Conservation (phyloP, 2,329 filamentous ascomycete species). For the Blastomyces silverae region DNA sequence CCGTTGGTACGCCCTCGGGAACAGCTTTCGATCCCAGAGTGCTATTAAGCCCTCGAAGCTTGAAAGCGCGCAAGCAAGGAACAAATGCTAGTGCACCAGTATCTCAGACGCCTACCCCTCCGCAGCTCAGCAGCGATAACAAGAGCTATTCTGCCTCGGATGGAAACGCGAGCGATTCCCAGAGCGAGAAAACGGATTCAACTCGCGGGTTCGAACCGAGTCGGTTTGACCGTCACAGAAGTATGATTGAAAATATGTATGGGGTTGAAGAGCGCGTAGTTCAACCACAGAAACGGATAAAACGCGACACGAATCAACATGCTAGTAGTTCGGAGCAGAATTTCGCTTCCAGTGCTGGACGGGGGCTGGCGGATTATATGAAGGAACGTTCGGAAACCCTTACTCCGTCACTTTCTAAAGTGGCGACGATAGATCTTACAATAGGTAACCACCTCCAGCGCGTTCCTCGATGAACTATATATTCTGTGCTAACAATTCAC, state of each 20-base stretch:
- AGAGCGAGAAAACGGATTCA: slow-evolving; percentile 6
- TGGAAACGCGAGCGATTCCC: slow-evolving; percentile 8
- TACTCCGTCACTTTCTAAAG: slow-evolving; percentile 46
- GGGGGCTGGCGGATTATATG: slow-evolving; percentile 59
- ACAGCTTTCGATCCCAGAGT: slow-evolving; percentile 19
- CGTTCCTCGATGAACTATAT: not conserved
- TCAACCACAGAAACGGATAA: slow-evolving; percentile 60
- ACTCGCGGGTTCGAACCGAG: not conserved
- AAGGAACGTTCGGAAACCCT: slow-evolving; percentile 51
- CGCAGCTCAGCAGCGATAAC: not conserved
- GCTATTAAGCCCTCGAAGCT: slow-evolving; percentile 22
- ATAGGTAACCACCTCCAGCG: slow-evolving; percentile 25
- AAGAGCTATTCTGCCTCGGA: not conserved
- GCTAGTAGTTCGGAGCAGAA: slow-evolving; percentile 34
- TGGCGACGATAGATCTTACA: slow-evolving; percentile 43
- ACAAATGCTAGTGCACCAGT: slow-evolving; percentile 1
- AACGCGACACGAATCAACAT: slow-evolving; percentile 45
- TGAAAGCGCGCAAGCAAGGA: slow-evolving; percentile 5
- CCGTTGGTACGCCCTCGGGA: slow-evolving; percentile 7
- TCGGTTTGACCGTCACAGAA: slow-evolving; percentile 10
- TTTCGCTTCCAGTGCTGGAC: slow-evolving; percentile 47
- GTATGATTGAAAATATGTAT: slow-evolving; percentile 66
- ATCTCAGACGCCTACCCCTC: slow-evolving; percentile 7
- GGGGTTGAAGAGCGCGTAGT: slow-evolving; percentile 61
- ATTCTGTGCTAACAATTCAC: not conserved